Percentiles rank a stretch among this genome's conserved stretches.
These are phyloP conservation scores for Diaporthe velutina DNA, from an alignment of 2,329 filamentous ascomycete genomes.

Conservation along the genomic window DNA sequence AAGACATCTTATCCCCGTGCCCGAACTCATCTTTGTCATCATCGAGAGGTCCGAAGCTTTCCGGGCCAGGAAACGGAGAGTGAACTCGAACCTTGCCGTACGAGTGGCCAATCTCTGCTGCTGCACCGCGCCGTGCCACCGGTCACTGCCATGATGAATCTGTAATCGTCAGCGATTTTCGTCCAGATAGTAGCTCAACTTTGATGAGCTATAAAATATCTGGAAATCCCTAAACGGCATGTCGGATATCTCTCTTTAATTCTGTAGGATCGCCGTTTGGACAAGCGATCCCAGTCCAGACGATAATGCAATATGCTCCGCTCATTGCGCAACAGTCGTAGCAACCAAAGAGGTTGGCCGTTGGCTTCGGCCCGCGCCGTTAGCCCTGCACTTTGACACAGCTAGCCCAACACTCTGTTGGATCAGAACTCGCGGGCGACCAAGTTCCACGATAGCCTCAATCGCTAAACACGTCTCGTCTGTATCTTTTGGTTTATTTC, in stretches of 20 bases:
- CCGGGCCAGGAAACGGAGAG: background rate
- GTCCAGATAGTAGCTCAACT: background rate
- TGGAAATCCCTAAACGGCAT: no score
- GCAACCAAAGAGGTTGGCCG: background rate
- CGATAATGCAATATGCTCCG: conserved; percentile 6
- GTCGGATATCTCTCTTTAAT: background rate
- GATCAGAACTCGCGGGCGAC: background rate
- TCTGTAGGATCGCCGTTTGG: background rate
- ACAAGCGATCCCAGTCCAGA: background rate
- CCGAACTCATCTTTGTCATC: no score
- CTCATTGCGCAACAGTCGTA: conserved; percentile 4
- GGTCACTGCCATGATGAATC: background rate
- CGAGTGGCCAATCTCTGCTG: background rate
- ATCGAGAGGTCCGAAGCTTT: background rate
- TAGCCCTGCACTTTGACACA: background rate
- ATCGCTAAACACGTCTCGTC: background rate
- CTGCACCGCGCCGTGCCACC: background rate
- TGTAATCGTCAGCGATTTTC: background rate
- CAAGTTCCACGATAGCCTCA: background rate
- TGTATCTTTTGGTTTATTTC: background rate
- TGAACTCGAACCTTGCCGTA: background rate
- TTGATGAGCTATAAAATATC: no score
- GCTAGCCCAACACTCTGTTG: background rate
- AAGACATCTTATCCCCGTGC: no score
- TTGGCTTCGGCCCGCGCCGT: background rate